A percentile compares a stretch with the other conserved stretches of the same genome.
phyloP scores from a whole-genome alignment of 148 eudicot species.

The Rhododendron griersonianum region DNA sequence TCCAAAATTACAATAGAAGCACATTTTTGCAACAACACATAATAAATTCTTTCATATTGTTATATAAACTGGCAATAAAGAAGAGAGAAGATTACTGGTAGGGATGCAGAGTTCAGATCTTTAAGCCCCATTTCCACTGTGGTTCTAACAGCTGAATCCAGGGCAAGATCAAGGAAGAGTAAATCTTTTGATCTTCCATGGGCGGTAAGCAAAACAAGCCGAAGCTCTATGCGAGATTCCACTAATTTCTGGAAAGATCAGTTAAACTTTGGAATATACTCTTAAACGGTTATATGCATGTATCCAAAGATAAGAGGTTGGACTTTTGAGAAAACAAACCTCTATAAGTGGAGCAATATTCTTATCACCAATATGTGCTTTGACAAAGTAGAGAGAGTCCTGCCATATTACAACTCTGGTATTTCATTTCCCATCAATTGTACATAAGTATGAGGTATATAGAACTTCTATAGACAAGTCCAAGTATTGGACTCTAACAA shows the following conservation, averaged over 20 bases:
- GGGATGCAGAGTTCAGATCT: neutral
- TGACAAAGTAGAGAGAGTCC: conserved; percentile 5
- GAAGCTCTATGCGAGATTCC: conserved; percentile 12
- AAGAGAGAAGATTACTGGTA: neutral
- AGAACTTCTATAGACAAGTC: neutral
- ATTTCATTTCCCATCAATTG: neutral
- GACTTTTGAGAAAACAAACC: neutral
- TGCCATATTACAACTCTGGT: neutral
- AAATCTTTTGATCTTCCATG: conserved; percentile 10
- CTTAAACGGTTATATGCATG: neutral
- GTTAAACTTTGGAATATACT: neutral
- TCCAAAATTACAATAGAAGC: neutral
- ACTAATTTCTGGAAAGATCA: conserved; percentile 4
- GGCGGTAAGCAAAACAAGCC: neutral
- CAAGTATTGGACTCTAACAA: neutral
- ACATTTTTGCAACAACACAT: neutral
- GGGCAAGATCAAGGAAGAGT: conserved; percentile 13
- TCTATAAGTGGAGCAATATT: conserved; percentile 1
- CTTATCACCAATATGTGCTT: conserved; percentile 4
- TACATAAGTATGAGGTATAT: neutral
- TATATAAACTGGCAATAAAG: neutral
- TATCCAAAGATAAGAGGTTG: neutral
- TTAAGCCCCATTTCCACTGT: neutral
- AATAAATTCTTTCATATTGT: neutral
- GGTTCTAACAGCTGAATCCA: conserved; percentile 11